phyloP scores from a whole-genome alignment of 106 monocot genomes.

The Platanthera guangdongensis region DNA sequence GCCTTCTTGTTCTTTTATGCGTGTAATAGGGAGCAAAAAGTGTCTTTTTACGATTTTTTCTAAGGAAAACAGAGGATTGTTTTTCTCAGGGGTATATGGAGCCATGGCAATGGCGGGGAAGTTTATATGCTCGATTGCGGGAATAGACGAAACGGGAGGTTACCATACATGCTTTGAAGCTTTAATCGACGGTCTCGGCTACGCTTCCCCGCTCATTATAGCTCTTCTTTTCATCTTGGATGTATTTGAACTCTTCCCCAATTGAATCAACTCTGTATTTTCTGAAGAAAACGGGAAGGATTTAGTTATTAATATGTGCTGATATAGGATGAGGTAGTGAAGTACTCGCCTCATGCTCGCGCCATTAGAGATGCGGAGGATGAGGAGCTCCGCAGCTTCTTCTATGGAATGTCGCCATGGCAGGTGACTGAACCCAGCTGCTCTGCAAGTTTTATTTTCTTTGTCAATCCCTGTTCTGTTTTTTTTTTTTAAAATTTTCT shows the following conservation, averaged over 20 bases:
- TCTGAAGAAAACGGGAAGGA: background rate
- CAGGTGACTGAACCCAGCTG: slow-evolving; percentile 21
- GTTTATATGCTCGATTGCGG: slow-evolving; percentile 74
- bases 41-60: background rate
- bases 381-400: slow-evolving; percentile 92
- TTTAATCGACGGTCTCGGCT: slow-evolving; percentile 79
- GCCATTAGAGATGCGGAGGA: slow-evolving; percentile 98
- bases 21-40: background rate
- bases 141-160: slow-evolving; percentile 68
- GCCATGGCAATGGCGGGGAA: slow-evolving; percentile 87
- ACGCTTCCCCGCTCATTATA: slow-evolving; percentile 94
- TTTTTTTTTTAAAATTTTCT: background rate
- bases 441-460: background rate
- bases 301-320: background rate
- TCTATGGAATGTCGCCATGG: slow-evolving; percentile 78
- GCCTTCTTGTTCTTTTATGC: background rate
- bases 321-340: slow-evolving; percentile 89
- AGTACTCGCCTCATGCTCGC: slow-evolving; percentile 91
- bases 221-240: slow-evolving; percentile 92
- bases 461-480: background rate
- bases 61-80: background rate
- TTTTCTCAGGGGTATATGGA: slow-evolving; percentile 61
- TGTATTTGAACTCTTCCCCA: slow-evolving; percentile 21
- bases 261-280: background rate
- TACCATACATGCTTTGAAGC: slow-evolving; percentile 70